Conservation (phyloP, 139 green algal genomes). For the Edaphochlamys debaryana region DNA sequence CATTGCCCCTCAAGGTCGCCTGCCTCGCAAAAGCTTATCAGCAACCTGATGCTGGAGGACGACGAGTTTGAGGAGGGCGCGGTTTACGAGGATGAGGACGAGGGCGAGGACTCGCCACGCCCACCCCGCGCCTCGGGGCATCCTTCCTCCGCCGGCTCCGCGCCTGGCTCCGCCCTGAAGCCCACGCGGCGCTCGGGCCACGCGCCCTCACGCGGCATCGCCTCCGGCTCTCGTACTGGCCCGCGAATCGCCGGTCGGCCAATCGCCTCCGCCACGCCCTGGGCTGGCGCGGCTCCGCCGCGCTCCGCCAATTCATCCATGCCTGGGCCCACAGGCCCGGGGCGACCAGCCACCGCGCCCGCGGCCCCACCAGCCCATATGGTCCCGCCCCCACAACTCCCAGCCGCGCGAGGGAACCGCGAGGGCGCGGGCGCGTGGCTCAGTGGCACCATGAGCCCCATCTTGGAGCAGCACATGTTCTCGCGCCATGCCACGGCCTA, state of each 20-base stretch:
- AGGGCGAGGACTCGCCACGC: neutral
- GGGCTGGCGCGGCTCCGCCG: neutral
- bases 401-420: neutral
- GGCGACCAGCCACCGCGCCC: conserved; percentile 5
- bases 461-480: conserved; percentile 15
- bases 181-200: neutral
- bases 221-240: neutral
- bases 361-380: neutral
- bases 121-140: neutral
- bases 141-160: neutral
- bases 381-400: neutral
- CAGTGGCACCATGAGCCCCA: neutral
- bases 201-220: neutral
- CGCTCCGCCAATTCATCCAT: no score
- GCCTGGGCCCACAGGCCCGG: neutral
- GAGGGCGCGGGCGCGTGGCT: no score
- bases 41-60: conserved; percentile 16
- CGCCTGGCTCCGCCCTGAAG: neutral
- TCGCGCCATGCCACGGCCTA: conserved; percentile 26
- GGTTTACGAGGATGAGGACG: neutral
- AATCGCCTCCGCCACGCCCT: neutral
- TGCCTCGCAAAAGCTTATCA: conserved; percentile 6
- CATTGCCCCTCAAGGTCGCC: neutral
- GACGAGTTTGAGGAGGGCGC: neutral
- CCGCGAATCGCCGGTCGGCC: neutral